Conservation (phyloP, 2,329 filamentous ascomycete genomes). For the Metarhizium sp. region DNA sequence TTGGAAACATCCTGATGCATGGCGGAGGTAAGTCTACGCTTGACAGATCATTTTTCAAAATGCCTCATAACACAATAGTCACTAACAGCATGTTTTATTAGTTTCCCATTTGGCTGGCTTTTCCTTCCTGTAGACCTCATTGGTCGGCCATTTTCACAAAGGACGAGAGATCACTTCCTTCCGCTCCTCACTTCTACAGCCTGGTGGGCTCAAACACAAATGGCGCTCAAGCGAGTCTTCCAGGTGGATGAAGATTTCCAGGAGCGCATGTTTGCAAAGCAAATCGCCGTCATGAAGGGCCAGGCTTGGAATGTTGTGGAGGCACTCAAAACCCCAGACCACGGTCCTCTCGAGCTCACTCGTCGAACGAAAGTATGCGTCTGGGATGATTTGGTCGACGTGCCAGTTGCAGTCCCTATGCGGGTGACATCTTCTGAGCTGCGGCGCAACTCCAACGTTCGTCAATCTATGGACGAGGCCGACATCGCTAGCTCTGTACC, state of each 20-base stretch:
- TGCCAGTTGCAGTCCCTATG: constrained; percentile 89
- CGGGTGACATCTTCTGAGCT: constrained; percentile 77
- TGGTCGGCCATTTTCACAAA: constrained; percentile 89
- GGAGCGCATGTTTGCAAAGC: constrained; percentile 96
- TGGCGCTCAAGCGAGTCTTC: constrained; percentile 78
- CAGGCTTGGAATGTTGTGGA: constrained; percentile 99
- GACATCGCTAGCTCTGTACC: constrained; percentile 56
- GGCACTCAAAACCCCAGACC: constrained; percentile 84
- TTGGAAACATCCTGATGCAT: constrained; percentile 96
- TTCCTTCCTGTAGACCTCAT: constrained; percentile 96
- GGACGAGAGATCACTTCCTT: constrained; percentile 90
- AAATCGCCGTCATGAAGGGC: constrained; percentile 98
- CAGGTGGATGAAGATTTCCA: constrained; percentile 92
- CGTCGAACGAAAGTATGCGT: constrained; percentile 86
- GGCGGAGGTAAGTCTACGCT: constrained; percentile 39
- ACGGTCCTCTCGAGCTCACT: constrained; percentile 88
- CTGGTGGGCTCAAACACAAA: constrained; percentile 95
- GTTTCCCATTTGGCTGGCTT: constrained; percentile 97
- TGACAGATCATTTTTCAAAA: not conserved
- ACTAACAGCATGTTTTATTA: constrained; percentile 27
- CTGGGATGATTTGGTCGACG: constrained; percentile 95
- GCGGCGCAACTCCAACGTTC: constrained; percentile 50
- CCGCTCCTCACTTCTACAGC: constrained; percentile 86
- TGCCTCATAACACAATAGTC: constrained; percentile 1
- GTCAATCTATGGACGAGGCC: constrained; percentile 62